A percentile compares a stretch with the other conserved stretches of the same genome.
Evolutionary conservation across 2,329 filamentous ascomycete genomes (phyloP).

Genomic region (Diaporthe caulivora): DNA sequence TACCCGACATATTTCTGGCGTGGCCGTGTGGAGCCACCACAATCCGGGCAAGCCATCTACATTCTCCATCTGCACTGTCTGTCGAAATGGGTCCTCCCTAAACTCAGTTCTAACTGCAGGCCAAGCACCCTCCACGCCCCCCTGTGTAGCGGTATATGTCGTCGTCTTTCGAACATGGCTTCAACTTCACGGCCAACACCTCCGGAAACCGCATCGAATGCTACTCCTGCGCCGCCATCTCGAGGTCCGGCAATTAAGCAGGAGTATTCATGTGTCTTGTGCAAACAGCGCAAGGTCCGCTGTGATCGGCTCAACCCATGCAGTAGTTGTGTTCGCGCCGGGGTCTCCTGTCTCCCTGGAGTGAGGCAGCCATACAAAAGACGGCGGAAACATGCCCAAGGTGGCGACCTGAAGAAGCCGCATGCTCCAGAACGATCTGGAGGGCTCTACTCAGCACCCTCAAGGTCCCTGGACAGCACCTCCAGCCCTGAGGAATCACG

Average conservation of each 20-base stretch:
- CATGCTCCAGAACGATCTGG: neutral
- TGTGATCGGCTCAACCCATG: slow-evolving; percentile 61
- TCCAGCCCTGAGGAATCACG: slow-evolving; percentile 23
- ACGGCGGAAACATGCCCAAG: slow-evolving; percentile 54
- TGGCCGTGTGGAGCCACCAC: neutral
- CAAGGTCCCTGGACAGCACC: slow-evolving; percentile 27
- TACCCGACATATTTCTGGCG: slow-evolving; percentile 16
- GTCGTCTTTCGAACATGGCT: neutral
- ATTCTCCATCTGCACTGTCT: neutral
- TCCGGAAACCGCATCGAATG: neutral
- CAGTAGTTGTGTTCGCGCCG: slow-evolving; percentile 53
- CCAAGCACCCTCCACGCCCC: slow-evolving; percentile 1
- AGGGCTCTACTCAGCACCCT: slow-evolving; percentile 16
- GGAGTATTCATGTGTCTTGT: slow-evolving; percentile 61
- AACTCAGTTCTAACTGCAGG: neutral
- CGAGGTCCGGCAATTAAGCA: slow-evolving; percentile 28
- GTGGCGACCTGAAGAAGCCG: slow-evolving; percentile 19
- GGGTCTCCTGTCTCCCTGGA: slow-evolving; percentile 50
- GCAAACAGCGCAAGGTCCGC: slow-evolving; percentile 64
- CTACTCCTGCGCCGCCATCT: slow-evolving; percentile 13
- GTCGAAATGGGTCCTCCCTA: neutral
- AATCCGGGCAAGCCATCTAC: slow-evolving; percentile 15
- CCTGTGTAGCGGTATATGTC: neutral
- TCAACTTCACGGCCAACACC: neutral
- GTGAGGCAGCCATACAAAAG: slow-evolving; percentile 57